A percentile compares a stretch with the other conserved stretches of the same genome.
These are phyloP conservation scores for Abortiporus biennis DNA, from an alignment of 1,284 basidiomycete species.

Conservation along the genomic window DNA sequence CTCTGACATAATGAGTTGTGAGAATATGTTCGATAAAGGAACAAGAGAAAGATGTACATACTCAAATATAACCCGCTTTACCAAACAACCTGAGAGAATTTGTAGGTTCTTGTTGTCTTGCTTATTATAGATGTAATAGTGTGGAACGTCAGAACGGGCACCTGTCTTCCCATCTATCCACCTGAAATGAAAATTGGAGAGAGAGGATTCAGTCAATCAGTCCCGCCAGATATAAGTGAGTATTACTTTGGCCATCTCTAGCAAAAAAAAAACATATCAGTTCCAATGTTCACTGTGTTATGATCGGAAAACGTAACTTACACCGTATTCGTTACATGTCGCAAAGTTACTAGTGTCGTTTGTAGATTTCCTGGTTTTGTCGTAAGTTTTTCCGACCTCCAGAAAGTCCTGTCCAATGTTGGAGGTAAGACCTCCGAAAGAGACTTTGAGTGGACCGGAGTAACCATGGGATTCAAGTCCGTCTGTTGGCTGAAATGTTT, in stretches of 20 bases:
- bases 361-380: conserved; percentile 14
- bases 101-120: conserved; percentile 10
- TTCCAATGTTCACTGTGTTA: not conserved
- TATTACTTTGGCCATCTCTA: conserved; percentile 15
- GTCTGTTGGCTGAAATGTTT: not conserved
- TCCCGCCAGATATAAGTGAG: not conserved
- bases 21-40: not conserved
- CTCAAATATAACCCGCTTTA: conserved; percentile 13
- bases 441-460: conserved; percentile 5
- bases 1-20: not conserved
- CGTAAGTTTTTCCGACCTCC: conserved; percentile 31
- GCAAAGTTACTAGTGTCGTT: not conserved
- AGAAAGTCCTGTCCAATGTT: conserved; percentile 36
- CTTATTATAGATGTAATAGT: conserved; percentile 28
- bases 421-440: conserved; percentile 11
- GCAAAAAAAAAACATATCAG: not conserved
- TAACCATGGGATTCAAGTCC: not conserved
- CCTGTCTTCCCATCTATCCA: conserved; percentile 47
- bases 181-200: not conserved
- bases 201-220: no score
- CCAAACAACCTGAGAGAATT: conserved; percentile 10
- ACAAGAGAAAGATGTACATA: not conserved
- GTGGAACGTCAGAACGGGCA: conserved; percentile 48
- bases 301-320: not conserved
- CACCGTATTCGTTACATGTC: not conserved